These are phyloP conservation scores for Mycena capillaripes DNA, from an alignment of 768 basidiomycete species.

Conservation along the genomic window DNA sequence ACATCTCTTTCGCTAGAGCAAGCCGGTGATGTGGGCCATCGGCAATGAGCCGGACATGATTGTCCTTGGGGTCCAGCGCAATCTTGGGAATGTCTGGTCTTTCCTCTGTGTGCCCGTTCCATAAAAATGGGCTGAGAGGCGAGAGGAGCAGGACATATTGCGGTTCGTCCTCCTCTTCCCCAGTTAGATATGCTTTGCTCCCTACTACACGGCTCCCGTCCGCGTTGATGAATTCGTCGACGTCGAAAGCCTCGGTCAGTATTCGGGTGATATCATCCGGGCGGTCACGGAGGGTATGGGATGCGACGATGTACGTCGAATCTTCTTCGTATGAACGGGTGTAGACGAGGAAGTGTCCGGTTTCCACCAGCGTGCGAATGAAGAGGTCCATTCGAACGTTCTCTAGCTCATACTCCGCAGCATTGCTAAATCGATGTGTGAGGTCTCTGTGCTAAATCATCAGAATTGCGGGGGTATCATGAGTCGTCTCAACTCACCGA, in stretches of 20 bases:
- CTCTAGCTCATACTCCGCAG: conserved; percentile 90
- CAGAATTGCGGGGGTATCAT: background rate
- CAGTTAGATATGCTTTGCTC: conserved; percentile 53
- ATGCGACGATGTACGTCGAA: conserved; percentile 93
- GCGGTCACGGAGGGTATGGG: conserved; percentile 79
- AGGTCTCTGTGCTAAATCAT: conserved; percentile 60
- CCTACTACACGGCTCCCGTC: conserved; percentile 61
- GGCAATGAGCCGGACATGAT: conserved; percentile 91
- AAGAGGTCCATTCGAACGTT: conserved; percentile 82
- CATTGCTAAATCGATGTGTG: conserved; percentile 92
- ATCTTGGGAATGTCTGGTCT: conserved; percentile 79
- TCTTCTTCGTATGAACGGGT: conserved; percentile 89
- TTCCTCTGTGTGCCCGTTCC: conserved; percentile 89
- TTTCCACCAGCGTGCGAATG: conserved; percentile 81
- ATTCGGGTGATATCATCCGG: conserved; percentile 85
- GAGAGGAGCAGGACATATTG: conserved; percentile 90
- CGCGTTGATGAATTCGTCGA: conserved; percentile 72
- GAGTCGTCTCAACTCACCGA: conserved; percentile 63
- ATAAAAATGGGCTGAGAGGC: conserved; percentile 88
- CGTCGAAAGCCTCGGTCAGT: conserved; percentile 88
- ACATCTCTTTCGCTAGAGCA: conserved; percentile 80
- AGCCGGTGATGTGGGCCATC: conserved; percentile 89
- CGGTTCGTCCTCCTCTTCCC: conserved; percentile 67
- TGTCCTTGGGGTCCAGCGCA: conserved; percentile 88
- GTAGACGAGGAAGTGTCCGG: conserved; percentile 95